Conservation (phyloP, 768 basidiomycete genomes). For the Lactarius psammicola region DNA sequence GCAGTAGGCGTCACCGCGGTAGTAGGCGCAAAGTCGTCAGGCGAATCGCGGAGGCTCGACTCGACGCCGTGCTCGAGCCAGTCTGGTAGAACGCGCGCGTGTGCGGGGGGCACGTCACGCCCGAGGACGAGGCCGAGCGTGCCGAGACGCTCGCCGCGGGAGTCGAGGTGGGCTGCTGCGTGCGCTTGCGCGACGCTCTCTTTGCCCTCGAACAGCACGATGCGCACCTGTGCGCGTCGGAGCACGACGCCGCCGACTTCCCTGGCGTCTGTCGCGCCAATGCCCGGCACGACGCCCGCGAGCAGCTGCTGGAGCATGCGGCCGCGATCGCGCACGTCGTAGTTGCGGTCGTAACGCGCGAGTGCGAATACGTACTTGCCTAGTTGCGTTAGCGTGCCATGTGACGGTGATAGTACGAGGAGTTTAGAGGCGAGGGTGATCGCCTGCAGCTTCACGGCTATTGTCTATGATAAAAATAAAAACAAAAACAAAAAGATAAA, state of each 20-base stretch:
- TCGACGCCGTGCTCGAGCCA: slow-evolving; percentile 90
- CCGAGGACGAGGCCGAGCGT: slow-evolving; percentile 63
- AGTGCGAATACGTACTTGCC: slow-evolving; percentile 74
- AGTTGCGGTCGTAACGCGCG: slow-evolving; percentile 84
- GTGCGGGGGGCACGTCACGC: slow-evolving; percentile 43
- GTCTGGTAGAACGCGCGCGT: slow-evolving; percentile 64
- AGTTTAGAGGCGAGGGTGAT: slow-evolving; percentile 87
- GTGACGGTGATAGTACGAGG: slow-evolving; percentile 60
- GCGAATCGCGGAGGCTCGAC: slow-evolving; percentile 65
- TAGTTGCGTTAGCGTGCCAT: slow-evolving; percentile 51
- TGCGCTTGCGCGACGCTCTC: slow-evolving; percentile 42
- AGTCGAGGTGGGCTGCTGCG: slow-evolving; percentile 28
- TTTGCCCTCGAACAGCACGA: slow-evolving; percentile 81
- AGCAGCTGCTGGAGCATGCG: slow-evolving; percentile 76
- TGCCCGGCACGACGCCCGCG: slow-evolving; percentile 43
- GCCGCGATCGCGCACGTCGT: slow-evolving; percentile 88
- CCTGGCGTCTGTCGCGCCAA: slow-evolving; percentile 27
- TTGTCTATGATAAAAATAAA: slow-evolving; percentile 42
- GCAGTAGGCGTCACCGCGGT: slow-evolving; percentile 39
- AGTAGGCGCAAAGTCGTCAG: slow-evolving; percentile 50
- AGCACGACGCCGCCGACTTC: slow-evolving; percentile 66
- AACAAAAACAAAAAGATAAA: neutral
- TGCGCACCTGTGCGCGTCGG: slow-evolving; percentile 74
- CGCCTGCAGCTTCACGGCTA: slow-evolving; percentile 76
- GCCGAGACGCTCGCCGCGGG: slow-evolving; percentile 53